Percentiles rank a stretch among this genome's conserved stretches.
phyloP scores from a whole-genome alignment of 2,329 filamentous ascomycete species.

The Neofusicoccum parvum region DNA sequence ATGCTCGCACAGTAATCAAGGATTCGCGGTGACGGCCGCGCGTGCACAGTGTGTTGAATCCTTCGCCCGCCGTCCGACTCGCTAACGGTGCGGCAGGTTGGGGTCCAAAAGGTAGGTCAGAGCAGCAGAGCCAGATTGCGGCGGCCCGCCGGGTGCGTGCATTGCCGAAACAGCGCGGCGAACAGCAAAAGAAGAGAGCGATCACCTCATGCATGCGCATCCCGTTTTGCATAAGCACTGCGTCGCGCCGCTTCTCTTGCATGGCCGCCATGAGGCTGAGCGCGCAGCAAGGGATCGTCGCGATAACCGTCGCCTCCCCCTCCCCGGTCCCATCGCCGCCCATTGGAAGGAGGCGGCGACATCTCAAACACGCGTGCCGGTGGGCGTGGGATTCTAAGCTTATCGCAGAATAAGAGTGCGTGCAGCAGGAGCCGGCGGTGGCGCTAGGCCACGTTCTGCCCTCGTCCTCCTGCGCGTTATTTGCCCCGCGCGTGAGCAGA shows the following conservation, averaged over 20 bases:
- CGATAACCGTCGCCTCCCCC: background rate
- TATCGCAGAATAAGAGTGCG: constrained; percentile 5
- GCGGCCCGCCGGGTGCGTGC: background rate
- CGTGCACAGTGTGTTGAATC: background rate
- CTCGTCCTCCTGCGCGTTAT: too few relatives aligned
- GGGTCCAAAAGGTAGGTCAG: constrained; percentile 18
- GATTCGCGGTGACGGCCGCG: background rate
- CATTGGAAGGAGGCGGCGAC: too few relatives aligned
- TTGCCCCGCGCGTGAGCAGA: too few relatives aligned
- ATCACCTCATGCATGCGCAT: background rate
- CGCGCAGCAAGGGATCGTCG: background rate
- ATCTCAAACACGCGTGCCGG: too few relatives aligned
- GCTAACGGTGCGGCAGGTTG: background rate
- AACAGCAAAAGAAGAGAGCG: too few relatives aligned
- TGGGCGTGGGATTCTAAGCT: background rate
- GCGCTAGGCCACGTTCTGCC: constrained; percentile 4
- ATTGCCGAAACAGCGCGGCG: background rate
- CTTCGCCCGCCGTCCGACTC: background rate
- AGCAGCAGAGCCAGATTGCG: background rate
- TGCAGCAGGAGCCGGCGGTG: background rate
- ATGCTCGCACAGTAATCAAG: background rate
- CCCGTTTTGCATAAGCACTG: background rate
- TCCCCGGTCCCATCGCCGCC: too few relatives aligned
- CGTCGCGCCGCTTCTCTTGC: background rate
- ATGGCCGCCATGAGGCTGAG: background rate